Evolutionary conservation across 805 yeast species (phyloP), one percentile per base, ranked within the genome.

Genomic region (Pichia insulana): DNA sequence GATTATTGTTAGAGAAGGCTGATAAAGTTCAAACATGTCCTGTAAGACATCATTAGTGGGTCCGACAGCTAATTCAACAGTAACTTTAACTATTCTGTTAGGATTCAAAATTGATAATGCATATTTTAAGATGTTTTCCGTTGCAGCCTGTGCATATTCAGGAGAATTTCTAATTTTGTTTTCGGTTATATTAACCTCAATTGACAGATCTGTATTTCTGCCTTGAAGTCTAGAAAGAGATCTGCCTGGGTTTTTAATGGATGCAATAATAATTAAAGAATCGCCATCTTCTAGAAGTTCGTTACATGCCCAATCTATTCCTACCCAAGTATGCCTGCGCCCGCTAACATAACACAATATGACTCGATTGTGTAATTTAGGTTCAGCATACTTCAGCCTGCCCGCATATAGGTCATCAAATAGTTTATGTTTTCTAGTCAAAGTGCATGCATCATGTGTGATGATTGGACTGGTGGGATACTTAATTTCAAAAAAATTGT

Each of bases 241-340:
- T 15, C 53, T 48, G 11, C 51, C 47, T 11, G 48, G 49, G 11
- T 66, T 63, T 35, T 55, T 54, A 18, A 80, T 68, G 3, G 80
- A 65, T 1, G 88, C 70, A 6, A 76, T 71, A 7, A 84, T 70
- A 3, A 83, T 74, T 11, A 84, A 59, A 12, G 77, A 70, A 58
- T 84, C 95, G 8, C 87, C 85, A 50, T 78, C 65, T 50, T 73
- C 76, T 3, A 80, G 59, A 11, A 80, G 61, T 34, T 68, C 63
- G 37, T 67, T 67, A 41, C 83, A 60, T 7, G 76, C 64, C 80
- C 84, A 84, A 57, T 84, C 95, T 22, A 84, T 59, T 1, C 87
- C 78, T 10, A 82, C 86, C 95, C 95, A 84, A 0, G 92, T 80
- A 62, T 83, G 90, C 42, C 65, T 69, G 45, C 90, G 64, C 3